Base-by-base conservation (phyloP, 2,329 filamentous ascomycete species). In the Claviceps sp. region DNA sequence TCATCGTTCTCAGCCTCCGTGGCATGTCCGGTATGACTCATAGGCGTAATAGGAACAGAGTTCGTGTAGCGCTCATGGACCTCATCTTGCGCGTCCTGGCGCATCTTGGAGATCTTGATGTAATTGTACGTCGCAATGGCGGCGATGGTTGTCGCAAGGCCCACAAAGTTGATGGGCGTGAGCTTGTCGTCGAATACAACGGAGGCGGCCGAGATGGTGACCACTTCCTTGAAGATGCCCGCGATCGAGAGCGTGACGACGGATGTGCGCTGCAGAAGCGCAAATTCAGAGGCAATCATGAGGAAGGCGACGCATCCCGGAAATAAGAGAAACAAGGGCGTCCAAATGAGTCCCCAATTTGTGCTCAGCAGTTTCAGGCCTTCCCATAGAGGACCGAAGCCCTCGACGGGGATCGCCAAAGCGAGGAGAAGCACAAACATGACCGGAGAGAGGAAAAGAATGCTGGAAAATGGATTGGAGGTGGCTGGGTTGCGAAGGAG, bases 141-240 rank as follows among this genome's bases (percentile, higher is more conserved):
- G 43, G 76, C 73, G 58, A 97, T 87, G 0, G 93, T 98, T 48
- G 95, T 82, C n/a, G 94, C 63, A 13, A 98, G 73, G 7, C 93
- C 93, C 16, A 85, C 78, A 9, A 96, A 72, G 66, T 98, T 98
- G 71, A 98, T 80, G 0, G 83, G 73, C 0, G 90, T 96, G 45
- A 98, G 78, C 47, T 78, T 80, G 64, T 98, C 93, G 60, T 93
- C 79, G 71, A 96, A 98, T 4, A 95, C 82, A 29, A 94, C 66
- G 8, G 88, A 86, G 0, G 91, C 91, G 1, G 88, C 89, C 42
- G 81, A 84, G 61, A 98, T 97, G 14, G 93, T 98, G 51, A 98
- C 83, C 42, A 97, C 93, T 71, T 98, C 93, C 67, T 98, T 98
- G 76, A 98, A 97, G 55, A 98, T 97, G 55, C 93, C 93, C 56